Base-by-base conservation (phyloP, 345 rosid species). In the Rubroshorea leprosula region DNA sequence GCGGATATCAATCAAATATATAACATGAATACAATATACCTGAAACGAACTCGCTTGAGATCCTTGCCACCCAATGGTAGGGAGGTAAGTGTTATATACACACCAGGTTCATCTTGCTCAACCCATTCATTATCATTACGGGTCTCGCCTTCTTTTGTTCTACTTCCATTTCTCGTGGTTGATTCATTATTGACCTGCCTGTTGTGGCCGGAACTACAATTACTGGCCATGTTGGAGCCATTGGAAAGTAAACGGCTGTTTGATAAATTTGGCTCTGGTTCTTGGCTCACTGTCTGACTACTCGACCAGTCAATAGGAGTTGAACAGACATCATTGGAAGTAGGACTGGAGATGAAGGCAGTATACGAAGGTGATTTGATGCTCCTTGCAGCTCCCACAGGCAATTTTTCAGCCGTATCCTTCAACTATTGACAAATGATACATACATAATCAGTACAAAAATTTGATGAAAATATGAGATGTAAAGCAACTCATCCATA, bases 1-100 rank as follows among this genome's bases (percentile, higher is more conserved):
- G 20, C 17, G 23, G 2, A 17, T 6, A 13, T 47, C 6, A 21
- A 13, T 17, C 29, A 57, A 45, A 15, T 24, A 25, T 47, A 15
- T 39, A 6, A 48, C 21, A 59, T 12, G 23, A 14, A 49, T 60
- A 55, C 17, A 56, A 45, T 68, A 27, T 77, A 94, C 97, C 99
- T 94, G 82, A 94, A 94, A 65, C 99, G 97, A 49, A 94, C 99
- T 52, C 97, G 88, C 76, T 94, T 90, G 57, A 94, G 93, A 80
- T 94, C 97, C 74, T 87, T 90, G 55, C 66, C 81, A 60, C 95
- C 96, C 27, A 95, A 96, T 2, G 89, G 79, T 26, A 87, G 76
- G 26, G 95, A 86, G 56, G 88, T 87, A 45, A 94, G 86, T 54
- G 99, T 94, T 41, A 94, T 87, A 70, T 90, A 90, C 16, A 94